Evolutionary conservation across 2,329 filamentous ascomycete species (phyloP).

Genomic region (Penicillium sp.): DNA sequence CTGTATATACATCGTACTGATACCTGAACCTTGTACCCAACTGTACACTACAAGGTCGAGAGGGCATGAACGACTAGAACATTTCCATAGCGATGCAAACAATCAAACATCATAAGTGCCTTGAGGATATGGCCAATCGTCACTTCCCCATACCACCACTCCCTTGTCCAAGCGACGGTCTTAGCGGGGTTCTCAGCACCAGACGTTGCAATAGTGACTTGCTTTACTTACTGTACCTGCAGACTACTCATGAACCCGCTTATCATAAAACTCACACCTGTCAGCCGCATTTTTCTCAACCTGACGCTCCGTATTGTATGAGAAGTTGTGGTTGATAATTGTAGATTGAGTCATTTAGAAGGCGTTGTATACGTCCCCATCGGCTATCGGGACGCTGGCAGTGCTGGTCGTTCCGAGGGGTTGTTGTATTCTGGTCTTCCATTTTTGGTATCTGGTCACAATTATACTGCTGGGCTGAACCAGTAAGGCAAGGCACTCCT

Average conservation of each 20-base stretch:
- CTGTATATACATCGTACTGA: too few species aligned
- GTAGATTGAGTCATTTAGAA: too few species aligned
- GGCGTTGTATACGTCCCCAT: too few species aligned
- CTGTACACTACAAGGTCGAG: too few species aligned
- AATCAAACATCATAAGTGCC: not conserved
- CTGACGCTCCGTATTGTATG: not conserved
- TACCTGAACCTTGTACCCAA: too few species aligned
- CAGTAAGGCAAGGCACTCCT: too few species aligned
- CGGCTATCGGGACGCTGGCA: too few species aligned
- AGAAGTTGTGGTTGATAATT: too few species aligned
- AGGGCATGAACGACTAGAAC: not conserved
- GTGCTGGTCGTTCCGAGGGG: too few species aligned
- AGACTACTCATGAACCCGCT: constrained; percentile 11
- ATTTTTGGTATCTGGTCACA: too few species aligned
- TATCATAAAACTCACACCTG: constrained; percentile 9
- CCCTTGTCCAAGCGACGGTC: constrained; percentile 1
- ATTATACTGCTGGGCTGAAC: too few species aligned
- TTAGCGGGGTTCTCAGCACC: not conserved
- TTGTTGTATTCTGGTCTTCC: too few species aligned
- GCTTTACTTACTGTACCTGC: constrained; percentile 1
- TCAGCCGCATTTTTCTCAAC: constrained; percentile 1
- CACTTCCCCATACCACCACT: not conserved
- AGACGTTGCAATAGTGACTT: not conserved
- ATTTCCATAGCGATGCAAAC: not conserved
- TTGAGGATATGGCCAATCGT: not conserved